These are phyloP conservation scores for Lonicera japonica DNA, from an alignment of 129 eudicot species.

Conservation along the genomic window DNA sequence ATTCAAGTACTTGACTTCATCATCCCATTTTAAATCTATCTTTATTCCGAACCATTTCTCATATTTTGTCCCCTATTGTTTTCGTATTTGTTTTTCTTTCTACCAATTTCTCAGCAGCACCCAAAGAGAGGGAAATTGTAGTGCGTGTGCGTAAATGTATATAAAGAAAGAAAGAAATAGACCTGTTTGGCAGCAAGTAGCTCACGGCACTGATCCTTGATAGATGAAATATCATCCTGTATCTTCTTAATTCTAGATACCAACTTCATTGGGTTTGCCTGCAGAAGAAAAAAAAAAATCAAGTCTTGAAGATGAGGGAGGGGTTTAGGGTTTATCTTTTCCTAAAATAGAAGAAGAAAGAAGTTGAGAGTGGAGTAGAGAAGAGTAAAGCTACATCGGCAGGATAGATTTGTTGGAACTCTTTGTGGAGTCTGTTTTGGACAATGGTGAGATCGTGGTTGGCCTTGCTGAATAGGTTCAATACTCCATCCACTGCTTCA, in stretches of 20 bases:
- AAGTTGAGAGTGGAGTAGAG: neutral
- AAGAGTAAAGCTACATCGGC: constrained; percentile 40
- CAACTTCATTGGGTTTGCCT: constrained; percentile 94
- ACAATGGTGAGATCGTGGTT: constrained; percentile 53
- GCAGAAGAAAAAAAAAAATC: neutral
- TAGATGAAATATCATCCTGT: constrained; percentile 55
- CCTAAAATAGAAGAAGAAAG: constrained; percentile 2
- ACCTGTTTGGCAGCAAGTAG: constrained; percentile 91
- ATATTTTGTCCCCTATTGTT: too few species aligned
- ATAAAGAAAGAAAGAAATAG: neutral
- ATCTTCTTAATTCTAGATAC: constrained; percentile 70
- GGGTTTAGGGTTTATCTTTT: neutral
- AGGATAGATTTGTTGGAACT: constrained; percentile 66
- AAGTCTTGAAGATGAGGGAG: neutral
- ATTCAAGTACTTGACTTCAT: too few species aligned
- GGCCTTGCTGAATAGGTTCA: constrained; percentile 49
- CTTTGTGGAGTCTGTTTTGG: constrained; percentile 52
- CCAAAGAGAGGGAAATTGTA: neutral
- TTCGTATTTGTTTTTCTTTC: too few species aligned
- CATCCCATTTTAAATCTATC: too few species aligned
- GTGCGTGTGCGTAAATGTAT: too few species aligned
- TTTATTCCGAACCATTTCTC: too few species aligned
- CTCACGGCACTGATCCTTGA: constrained; percentile 76
- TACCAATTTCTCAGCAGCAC: too few species aligned
- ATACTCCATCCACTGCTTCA: constrained; percentile 44